phyloP scores from a whole-genome alignment of 129 eudicot species.

The Tagetes erecta region DNA sequence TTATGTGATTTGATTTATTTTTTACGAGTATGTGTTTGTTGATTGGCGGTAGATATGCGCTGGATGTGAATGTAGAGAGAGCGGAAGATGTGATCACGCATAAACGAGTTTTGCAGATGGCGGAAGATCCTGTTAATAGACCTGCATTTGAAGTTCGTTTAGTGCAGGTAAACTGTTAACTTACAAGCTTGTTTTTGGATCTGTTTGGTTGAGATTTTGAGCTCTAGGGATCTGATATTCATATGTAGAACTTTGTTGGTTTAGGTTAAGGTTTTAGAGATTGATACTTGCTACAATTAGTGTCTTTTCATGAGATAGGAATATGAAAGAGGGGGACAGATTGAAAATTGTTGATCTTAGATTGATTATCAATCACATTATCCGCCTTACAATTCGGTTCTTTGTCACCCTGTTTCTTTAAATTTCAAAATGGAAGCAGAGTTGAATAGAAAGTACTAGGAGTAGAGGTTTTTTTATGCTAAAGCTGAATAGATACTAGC shows the following conservation, averaged over 20 bases:
- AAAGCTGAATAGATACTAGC: conserved; percentile 16
- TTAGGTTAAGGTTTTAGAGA: background rate
- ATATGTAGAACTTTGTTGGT: background rate
- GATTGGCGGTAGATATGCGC: conserved; percentile 57
- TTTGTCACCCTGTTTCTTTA: background rate
- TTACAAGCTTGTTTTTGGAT: background rate
- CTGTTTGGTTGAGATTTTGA: background rate
- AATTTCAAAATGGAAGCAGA: background rate
- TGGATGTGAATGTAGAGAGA: conserved; percentile 83
- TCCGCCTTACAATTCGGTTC: background rate
- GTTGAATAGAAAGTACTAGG: conserved; percentile 3
- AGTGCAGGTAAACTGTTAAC: conserved; percentile 54
- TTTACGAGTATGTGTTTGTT: conserved; percentile 4
- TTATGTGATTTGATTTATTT: conserved; percentile 4
- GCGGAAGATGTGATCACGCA: conserved; percentile 85
- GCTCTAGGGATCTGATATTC: background rate
- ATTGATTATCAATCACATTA: background rate
- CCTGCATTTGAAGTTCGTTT: conserved; percentile 70
- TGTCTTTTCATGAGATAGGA: background rate
- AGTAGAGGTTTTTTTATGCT: conserved; percentile 11
- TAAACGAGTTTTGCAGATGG: conserved; percentile 60
- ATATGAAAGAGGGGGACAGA: background rate
- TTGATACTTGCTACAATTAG: background rate
- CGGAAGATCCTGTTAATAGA: conserved; percentile 55
- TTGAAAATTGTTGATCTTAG: background rate